Evolutionary conservation across 805 yeast genomes (phyloP).

Genomic region (Lipomyces kockii): DNA sequence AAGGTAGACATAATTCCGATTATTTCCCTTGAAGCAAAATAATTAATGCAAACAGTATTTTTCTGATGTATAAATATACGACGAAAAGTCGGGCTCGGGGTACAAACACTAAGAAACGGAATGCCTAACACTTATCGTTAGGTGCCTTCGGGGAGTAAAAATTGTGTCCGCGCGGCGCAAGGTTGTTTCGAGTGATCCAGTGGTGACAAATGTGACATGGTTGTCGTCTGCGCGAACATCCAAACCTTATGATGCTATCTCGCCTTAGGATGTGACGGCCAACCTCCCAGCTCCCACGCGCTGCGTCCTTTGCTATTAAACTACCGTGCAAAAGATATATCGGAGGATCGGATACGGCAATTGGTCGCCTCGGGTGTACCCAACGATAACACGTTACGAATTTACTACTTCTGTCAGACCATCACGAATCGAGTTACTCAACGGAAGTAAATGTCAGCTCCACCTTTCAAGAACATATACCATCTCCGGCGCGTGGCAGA

Average conservation of each 20-base stretch:
- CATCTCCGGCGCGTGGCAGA: conserved; percentile 54
- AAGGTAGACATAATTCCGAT: conserved; percentile 68
- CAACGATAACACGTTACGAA: not conserved
- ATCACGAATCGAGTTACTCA: not conserved
- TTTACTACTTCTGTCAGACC: not conserved
- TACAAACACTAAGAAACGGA: not conserved
- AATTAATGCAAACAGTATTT: not conserved
- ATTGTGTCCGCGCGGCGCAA: conserved; percentile 1
- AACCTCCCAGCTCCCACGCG: not conserved
- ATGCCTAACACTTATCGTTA: not conserved
- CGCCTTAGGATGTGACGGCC: not conserved
- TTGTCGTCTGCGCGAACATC: not conserved
- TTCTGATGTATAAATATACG: not conserved
- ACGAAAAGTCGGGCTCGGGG: not conserved
- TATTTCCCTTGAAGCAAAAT: not conserved
- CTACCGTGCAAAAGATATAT: not conserved
- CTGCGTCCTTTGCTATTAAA: too few species aligned
- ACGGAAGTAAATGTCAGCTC: not conserved
- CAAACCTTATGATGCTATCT: not conserved
- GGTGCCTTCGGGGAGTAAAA: not conserved
- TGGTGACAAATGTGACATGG: not conserved
- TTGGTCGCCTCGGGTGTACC: not conserved
- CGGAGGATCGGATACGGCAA: not conserved
- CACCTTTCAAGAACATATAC: conserved; percentile 52
- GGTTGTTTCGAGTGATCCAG: not conserved